Base-by-base conservation (phyloP, 1,284 basidiomycete species). In the Porodaedalea pini region DNA sequence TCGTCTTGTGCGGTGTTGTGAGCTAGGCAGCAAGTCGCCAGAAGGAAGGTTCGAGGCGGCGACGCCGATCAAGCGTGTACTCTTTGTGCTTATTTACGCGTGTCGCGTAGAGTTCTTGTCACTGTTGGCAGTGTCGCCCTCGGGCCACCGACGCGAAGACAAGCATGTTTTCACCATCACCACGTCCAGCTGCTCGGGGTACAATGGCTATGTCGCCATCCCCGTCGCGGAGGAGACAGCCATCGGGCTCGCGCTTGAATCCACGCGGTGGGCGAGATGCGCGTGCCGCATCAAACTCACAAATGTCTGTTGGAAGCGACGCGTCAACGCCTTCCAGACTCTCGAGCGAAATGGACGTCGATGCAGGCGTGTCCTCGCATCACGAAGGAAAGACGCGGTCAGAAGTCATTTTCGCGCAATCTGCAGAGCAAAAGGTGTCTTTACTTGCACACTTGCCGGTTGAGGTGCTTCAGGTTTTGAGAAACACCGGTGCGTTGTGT, bases 391-490 rank as follows among this genome's bases (percentile, higher is more conserved):
- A 73, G 67, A 59, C 67, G 32, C 64, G 69, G 59, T 65, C 73
- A 50, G 84, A 87, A 54, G 73, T 73, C 1, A 63, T 84, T 37
- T 88, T 86, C 69, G 86, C 88, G 49, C 86, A 84, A 68, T 88
- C 88, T 23, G 80, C 85, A 61, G 86, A 91, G 69, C 70, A 89
- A 59, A 69, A 77, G 11, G 85, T 84, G n/a, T 74, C 79, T 23
- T 82, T 88, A 68, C 85, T 89, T 65, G 82, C 87, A 31, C 75
- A 78, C 63, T 69, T 91, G 44, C 89, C 90, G 3, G 71, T 82
- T 4, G 89, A 92, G 67, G 82, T 90, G 51, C 86, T 82, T 65
- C 85, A 87, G 61, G 77, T 84, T 17, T 72, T 91, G 51, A 80
- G 77, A 62, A 83, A 78, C 64, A 81, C 86, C 62, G 85, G 88